Percentiles rank a stretch among this genome's conserved stretches.
These are phyloP conservation scores for Nakazawaea holstii DNA, from an alignment of 805 yeast species.

Conservation along the genomic window DNA sequence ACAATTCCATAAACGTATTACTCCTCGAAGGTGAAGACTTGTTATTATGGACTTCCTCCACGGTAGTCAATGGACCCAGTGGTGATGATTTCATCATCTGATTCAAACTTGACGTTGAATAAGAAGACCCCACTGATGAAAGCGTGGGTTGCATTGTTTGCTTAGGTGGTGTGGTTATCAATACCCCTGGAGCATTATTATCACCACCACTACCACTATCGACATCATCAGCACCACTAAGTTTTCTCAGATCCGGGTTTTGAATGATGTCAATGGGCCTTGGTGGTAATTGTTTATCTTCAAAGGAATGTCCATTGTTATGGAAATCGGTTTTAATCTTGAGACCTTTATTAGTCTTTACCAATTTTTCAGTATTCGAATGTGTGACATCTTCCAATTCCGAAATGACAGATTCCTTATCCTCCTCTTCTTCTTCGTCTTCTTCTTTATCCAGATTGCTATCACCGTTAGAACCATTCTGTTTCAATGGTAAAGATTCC, in stretches of 20 bases:
- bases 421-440: constrained; percentile 5
- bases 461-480: neutral
- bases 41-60: constrained; percentile 33
- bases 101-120: constrained; percentile 12
- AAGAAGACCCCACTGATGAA: constrained; percentile 18
- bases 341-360: neutral
- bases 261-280: constrained; percentile 5
- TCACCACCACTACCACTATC: too few relatives aligned
- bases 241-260: too few relatives aligned
- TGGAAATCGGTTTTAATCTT: neutral
- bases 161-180: constrained; percentile 8
- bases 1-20: neutral
- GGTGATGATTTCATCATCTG: constrained; percentile 35
- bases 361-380: too few relatives aligned
- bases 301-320: neutral
- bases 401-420: constrained; percentile 9
- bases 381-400: neutral
- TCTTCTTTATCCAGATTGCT: neutral
- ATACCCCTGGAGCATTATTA: neutral
- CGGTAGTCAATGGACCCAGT: constrained; percentile 47
- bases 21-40: neutral
- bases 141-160: constrained; percentile 14
- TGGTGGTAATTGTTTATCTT: neutral
- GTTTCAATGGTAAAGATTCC: constrained; percentile 12
- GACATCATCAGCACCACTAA: neutral